Evolutionary conservation across 257 asterid genomes (phyloP), one percentile per base, ranked within the genome.

Genomic region (Nicotiana tabacum): DNA sequence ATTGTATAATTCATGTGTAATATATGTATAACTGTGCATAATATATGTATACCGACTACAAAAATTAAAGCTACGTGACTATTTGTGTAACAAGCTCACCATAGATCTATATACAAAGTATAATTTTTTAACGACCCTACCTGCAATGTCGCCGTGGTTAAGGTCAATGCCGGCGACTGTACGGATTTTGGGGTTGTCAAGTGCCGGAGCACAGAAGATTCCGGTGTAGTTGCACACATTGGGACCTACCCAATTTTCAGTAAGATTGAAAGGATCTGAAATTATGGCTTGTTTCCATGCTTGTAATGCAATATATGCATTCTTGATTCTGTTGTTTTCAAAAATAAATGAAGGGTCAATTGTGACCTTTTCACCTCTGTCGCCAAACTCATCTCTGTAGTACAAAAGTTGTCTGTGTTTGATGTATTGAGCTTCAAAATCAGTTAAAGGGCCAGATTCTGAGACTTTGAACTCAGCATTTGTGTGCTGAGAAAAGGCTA

Each of bases 261-360:
- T 94, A 81, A 85, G 66, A 83, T 91, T 91, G 65, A 2, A 65
- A 58, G 98, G 98, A 93, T 94, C 98, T 87, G 98, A 94, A 80
- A 94, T 87, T 58, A 94, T 92, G 27, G 98, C 98, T 55, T 88
- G 87, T 53, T 94, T 94, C 98, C 96, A 94, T 10, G 98, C 97
- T 66, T 94, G 98, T n/a, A 94, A 76, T 64, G 97, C 97, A 81
- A 91, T 88, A 92, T 94, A 94, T 6, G 98, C 98, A 77, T 85
- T 82, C 29, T 92, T 84, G 21, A 90, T 90, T 81, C 98, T 85
- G 4, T 89, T 84, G 79, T 94, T 94, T 32, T 90, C 97, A 82
- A 94, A 94, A 43, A 83, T 90, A 7, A 93, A 90, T 2, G 94
- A 85, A 0, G 97, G 90, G 88, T 92, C 97, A 64, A 94, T 89